A percentile compares a stretch with the other conserved stretches of the same genome.
These are phyloP conservation scores for Cornus controversa DNA, from an alignment of 148 eudicot genomes.

Conservation along the genomic window DNA sequence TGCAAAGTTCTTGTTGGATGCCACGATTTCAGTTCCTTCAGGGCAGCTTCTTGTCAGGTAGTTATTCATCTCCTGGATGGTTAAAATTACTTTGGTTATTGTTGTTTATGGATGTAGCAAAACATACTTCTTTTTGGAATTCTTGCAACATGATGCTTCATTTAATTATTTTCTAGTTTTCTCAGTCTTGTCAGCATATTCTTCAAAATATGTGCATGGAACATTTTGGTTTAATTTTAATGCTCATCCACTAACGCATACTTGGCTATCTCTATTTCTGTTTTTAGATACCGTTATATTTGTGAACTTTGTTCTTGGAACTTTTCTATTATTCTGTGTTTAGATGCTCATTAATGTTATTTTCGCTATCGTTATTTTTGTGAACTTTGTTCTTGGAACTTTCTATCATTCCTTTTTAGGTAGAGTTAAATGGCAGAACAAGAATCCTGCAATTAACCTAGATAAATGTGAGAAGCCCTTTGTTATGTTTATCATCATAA, in stretches of 20 bases:
- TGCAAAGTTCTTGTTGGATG: constrained; percentile 78
- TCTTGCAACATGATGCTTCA: neutral
- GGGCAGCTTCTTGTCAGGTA: constrained; percentile 96
- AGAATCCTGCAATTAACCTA: too few species aligned
- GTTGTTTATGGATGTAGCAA: neutral
- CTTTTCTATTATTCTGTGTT: too few species aligned
- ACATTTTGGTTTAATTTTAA: neutral
- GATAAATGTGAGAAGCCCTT: neutral
- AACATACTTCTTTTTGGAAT: neutral
- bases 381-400: too few species aligned
- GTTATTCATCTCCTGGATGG: neutral
- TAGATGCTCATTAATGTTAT: too few species aligned
- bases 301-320: too few species aligned
- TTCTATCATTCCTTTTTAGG: too few species aligned
- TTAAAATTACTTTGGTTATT: neutral
- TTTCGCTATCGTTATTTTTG: too few species aligned
- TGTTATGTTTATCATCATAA: neutral
- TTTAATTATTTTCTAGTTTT: neutral
- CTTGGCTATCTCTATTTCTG: too few species aligned
- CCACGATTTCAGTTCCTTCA: constrained; percentile 96
- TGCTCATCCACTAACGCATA: neutral
- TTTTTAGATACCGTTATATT: neutral
- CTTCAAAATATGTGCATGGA: neutral
- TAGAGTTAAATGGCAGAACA: too few species aligned
- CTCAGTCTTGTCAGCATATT: neutral